Evolutionary conservation across 305 asterid species (phyloP).

Genomic region (Solanum hybrid): DNA sequence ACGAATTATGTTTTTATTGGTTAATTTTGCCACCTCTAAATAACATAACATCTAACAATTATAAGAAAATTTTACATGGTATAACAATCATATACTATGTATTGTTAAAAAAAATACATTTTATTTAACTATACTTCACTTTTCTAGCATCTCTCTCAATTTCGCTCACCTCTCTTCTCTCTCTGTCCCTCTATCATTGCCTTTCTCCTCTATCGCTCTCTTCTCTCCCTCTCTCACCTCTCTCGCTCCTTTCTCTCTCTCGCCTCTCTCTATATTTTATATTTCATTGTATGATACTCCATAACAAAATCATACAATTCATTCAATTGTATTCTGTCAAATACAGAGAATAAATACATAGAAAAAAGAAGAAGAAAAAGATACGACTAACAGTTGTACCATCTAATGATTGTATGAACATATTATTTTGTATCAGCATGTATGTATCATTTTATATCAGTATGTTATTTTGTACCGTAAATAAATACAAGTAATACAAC

Average conservation of each 20-base stretch:
- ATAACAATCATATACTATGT: background rate
- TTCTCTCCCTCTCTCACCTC: too few species aligned
- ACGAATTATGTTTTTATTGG: background rate
- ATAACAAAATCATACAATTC: background rate
- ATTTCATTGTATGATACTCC: background rate
- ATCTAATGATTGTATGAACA: too few species aligned
- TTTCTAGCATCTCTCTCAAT: background rate
- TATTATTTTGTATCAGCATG: background rate
- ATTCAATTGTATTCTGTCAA: background rate
- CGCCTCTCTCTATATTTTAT: background rate
- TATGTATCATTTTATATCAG: too few species aligned
- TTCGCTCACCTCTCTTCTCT: background rate
- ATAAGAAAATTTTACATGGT: background rate
- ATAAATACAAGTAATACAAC: too few species aligned
- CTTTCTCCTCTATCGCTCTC: background rate
- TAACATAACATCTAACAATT: background rate
- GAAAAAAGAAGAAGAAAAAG: background rate
- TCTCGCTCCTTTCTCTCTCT: background rate
- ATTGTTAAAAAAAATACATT: too few species aligned
- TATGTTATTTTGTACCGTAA: background rate
- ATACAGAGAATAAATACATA: too few species aligned
- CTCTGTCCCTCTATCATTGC: too few species aligned
- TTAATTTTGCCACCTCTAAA: background rate
- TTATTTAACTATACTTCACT: too few species aligned
- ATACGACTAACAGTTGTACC: background rate